Conservation (phyloP, 2,329 filamentous ascomycete genomes). For the Sclerotinia spermophila region DNA sequence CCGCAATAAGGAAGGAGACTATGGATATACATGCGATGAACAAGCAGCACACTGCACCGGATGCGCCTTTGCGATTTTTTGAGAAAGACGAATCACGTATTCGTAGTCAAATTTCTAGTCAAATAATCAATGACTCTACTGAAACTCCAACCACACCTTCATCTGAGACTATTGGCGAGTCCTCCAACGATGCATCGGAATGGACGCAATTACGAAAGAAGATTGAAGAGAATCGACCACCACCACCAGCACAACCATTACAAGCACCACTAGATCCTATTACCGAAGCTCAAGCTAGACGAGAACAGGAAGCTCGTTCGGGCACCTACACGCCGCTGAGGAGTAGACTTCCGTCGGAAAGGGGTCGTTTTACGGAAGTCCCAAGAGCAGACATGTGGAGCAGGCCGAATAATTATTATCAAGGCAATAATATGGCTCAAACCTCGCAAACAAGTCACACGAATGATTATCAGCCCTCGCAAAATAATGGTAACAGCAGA, state of each 20-base stretch:
- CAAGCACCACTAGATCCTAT: conserved; percentile 20
- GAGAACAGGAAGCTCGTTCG: conserved; percentile 29
- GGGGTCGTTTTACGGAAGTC: background rate
- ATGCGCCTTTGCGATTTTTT: background rate
- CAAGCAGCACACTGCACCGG: background rate
- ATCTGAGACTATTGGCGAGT: background rate
- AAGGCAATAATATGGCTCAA: background rate
- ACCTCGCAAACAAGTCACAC: too few relatives aligned
- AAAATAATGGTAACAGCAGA: background rate
- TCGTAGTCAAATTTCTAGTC: background rate
- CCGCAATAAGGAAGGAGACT: background rate
- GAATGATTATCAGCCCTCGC: background rate
- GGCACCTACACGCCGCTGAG: conserved; percentile 30
- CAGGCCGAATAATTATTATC: conserved; percentile 4
- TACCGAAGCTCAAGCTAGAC: conserved; percentile 26
- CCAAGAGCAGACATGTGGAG: conserved; percentile 14
- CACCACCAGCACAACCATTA: background rate
- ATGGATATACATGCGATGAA: conserved; percentile 6
- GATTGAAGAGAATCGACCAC: conserved; percentile 8
- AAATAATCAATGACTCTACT: conserved; percentile 2
- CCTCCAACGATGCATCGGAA: background rate
- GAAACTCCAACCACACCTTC: background rate
- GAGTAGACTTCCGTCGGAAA: conserved; percentile 6
- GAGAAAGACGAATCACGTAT: background rate
- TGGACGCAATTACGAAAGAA: conserved; percentile 27